These are phyloP conservation scores for Dactylellina leptospora DNA, from an alignment of 2,329 filamentous ascomycete genomes.

Conservation along the genomic window DNA sequence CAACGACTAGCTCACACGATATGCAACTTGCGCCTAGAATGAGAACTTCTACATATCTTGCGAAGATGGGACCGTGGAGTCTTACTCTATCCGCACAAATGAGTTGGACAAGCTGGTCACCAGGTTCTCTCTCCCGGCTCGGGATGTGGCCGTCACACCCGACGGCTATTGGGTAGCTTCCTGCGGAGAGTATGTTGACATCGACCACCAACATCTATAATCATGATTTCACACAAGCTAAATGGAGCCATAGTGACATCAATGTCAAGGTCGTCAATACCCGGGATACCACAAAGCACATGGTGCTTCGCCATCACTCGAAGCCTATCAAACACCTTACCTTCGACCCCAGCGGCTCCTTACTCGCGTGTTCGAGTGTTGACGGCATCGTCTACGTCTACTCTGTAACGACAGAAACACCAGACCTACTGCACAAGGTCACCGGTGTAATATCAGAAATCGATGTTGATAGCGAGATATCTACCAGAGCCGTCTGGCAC, in stretches of 20 bases:
- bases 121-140: constrained; percentile 82
- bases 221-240: constrained; percentile 9
- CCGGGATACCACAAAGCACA: constrained; percentile 77
- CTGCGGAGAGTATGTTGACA: constrained; percentile 80
- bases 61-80: constrained; percentile 94
- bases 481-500: constrained; percentile 83
- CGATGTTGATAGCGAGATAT: constrained; percentile 79
- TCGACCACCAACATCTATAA: background rate
- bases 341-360: constrained; percentile 81
- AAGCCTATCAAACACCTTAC: constrained; percentile 90
- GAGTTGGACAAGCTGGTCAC: constrained; percentile 82
- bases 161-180: constrained; percentile 90
- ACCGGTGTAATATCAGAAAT: constrained; percentile 80
- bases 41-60: constrained; percentile 87
- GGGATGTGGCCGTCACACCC: constrained; percentile 82
- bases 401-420: constrained; percentile 78
- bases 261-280: constrained; percentile 88
- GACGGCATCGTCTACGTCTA: constrained; percentile 93
- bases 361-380: constrained; percentile 81
- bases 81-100: constrained; percentile 81
- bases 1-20: background rate
- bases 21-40: constrained; percentile 64
- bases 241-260: constrained; percentile 74
- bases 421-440: constrained; percentile 81
- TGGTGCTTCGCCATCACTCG: constrained; percentile 81